These are phyloP conservation scores for Sporothrix mexicana DNA, from an alignment of 2,329 filamentous ascomycete species.

Conservation along the genomic window DNA sequence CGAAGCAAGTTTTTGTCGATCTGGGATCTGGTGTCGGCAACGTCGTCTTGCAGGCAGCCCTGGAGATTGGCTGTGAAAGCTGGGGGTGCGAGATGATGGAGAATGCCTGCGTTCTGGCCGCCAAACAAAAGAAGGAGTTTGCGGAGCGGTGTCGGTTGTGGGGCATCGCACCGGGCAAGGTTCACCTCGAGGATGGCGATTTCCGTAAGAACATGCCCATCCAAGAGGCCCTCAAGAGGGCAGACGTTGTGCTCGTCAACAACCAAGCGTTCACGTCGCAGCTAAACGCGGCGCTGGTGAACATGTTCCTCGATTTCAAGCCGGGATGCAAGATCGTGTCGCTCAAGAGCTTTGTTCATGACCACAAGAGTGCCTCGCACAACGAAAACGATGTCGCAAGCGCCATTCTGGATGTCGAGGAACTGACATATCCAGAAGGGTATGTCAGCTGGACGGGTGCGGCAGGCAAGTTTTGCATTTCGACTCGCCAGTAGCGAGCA, in stretches of 20 bases:
- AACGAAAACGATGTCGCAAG: conserved; percentile 80
- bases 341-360: conserved; percentile 86
- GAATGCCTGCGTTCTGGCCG: conserved; percentile 82
- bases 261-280: conserved; percentile 94
- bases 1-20: conserved; percentile 88
- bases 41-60: conserved; percentile 88
- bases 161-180: conserved; percentile 80
- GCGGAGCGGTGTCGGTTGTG: conserved; percentile 83
- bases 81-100: conserved; percentile 98
- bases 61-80: conserved; percentile 91
- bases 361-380: conserved; percentile 75
- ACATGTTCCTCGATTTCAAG: conserved; percentile 93
- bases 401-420: conserved; percentile 79
- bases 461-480: conserved; percentile 85
- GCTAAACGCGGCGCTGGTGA: conserved; percentile 82
- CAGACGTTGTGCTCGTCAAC: conserved; percentile 96
- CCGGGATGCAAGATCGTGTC: conserved; percentile 88
- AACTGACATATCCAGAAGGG: conserved; percentile 63
- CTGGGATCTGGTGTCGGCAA: conserved; percentile 96
- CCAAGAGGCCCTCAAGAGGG: conserved; percentile 74
- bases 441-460: conserved; percentile 94
- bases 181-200: conserved; percentile 81
- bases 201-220: conserved; percentile 78
- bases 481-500: conserved; percentile 68
- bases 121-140: conserved; percentile 82